Base-by-base conservation (phyloP, 768 basidiomycete species). In the Roridomyces roridus region DNA sequence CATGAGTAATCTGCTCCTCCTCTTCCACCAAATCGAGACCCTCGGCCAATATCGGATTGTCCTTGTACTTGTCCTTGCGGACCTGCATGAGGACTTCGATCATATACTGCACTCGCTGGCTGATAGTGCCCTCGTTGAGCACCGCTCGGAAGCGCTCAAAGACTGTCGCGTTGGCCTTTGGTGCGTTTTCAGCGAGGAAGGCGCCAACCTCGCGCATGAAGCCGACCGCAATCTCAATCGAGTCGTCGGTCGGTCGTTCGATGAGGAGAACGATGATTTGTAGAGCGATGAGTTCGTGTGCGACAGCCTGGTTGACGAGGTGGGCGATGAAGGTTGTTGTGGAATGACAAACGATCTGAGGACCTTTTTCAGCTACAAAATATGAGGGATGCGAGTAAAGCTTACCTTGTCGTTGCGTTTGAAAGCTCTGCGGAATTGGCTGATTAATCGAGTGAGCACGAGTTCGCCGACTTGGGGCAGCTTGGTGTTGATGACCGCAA, bases 41-140 rank as follows among this genome's bases (percentile, higher is more conserved):
- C 67, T 98, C 97, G 2, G 93, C 88, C 36, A 98, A 71, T 61
- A 94, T 86, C 17, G 96, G 96, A 71, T 99, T 98, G 69, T 98
- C 97, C 81, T 98, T 98, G 81, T 93, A 98, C 74, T 94, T 96
- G 80, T 99, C 97, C 78, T 97, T 98, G 64, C 97, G 83, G 8
- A 97, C 93, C 74, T 98, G 97, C 93, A 99, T 98, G 43, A 98
- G 81, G 4, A 98, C 97, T 75, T 98, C 97, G 64, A 99, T 94
- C 97, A 98, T 98, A 75, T 98, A 99, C 70, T 98, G 97, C 25
- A 96, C 93, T 64, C 97, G 87, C 65, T 98, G 95, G 67, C 92
- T 95, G 72, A 99, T 96, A 40, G 83, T 78, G 23, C 94, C 94
- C 72, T 98, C 97, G 72, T 98, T 97, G 29, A 99, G 78, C 9